phyloP scores from a whole-genome alignment of 2,329 filamentous ascomycete species.

The Karstenula rhodostoma region DNA sequence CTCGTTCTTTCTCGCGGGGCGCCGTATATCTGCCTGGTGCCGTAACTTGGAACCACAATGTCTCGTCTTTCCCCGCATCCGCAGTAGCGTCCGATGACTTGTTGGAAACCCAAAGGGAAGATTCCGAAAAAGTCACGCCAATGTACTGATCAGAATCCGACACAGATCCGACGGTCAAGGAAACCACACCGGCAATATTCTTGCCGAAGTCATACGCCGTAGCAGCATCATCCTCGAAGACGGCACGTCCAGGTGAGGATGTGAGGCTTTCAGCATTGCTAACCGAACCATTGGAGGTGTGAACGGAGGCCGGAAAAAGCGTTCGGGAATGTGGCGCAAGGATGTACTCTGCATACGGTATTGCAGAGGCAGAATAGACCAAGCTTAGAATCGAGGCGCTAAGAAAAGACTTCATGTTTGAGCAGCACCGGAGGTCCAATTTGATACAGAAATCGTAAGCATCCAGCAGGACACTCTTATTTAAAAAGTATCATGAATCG shows the following conservation, averaged over 20 bases:
- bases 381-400: background rate
- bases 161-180: slow-evolving; percentile 44
- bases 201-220: slow-evolving; percentile 53
- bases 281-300: slow-evolving; percentile 52
- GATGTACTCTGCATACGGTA: slow-evolving; percentile 19
- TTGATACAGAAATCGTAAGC: background rate
- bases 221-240: slow-evolving; percentile 48
- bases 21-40: slow-evolving; percentile 53
- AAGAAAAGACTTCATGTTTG: slow-evolving; percentile 11
- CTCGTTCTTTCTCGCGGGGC: slow-evolving; percentile 52
- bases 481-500: background rate
- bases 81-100: slow-evolving; percentile 57
- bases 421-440: background rate
- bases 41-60: slow-evolving; percentile 57
- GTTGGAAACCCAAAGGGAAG: slow-evolving; percentile 59
- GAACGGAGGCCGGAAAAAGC: slow-evolving; percentile 39
- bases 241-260: slow-evolving; percentile 36
- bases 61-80: slow-evolving; percentile 57
- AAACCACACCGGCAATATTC: slow-evolving; percentile 54
- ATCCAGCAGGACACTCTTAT: background rate
- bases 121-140: slow-evolving; percentile 54
- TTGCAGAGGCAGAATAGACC: background rate
- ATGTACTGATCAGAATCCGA: slow-evolving; percentile 50
- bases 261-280: slow-evolving; percentile 44
- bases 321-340: slow-evolving; percentile 18